Percentiles rank a stretch among this genome's conserved stretches.
phyloP scores from a whole-genome alignment of 2,329 filamentous ascomycete genomes.

The Thelonectria discophora region DNA sequence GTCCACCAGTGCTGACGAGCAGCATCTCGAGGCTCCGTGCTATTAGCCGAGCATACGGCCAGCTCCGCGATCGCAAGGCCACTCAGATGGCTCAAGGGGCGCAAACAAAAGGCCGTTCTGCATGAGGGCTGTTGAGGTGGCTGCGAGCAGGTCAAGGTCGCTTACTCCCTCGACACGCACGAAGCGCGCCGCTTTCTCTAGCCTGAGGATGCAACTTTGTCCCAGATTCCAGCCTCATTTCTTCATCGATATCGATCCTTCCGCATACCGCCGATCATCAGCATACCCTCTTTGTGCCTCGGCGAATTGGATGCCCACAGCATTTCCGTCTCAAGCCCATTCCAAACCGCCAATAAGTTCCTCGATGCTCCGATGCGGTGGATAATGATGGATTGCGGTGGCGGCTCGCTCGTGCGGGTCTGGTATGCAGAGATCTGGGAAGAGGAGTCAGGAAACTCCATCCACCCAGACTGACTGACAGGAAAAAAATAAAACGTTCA shows the following conservation, averaged over 20 bases:
- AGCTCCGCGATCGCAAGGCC: conserved; percentile 16
- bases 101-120: neutral
- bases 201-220: conserved; percentile 5
- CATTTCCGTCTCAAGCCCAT: conserved; percentile 5
- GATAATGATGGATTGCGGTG: conserved; percentile 3
- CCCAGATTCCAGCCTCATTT: conserved; percentile 11
- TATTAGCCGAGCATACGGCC: conserved; percentile 19
- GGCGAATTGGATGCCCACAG: neutral
- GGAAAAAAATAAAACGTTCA: conserved; percentile 10
- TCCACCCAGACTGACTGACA: neutral
- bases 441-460: conserved; percentile 13
- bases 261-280: conserved; percentile 6
- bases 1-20: conserved; percentile 30
- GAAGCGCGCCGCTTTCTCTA: conserved; percentile 1
- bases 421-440: conserved; percentile 25
- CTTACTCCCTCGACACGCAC: neutral
- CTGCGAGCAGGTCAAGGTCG: conserved; percentile 1
- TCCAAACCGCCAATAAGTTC: conserved; percentile 5
- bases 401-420: conserved; percentile 1
- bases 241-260: neutral
- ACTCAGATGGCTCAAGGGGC: neutral
- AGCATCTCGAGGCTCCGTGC: conserved; percentile 16
- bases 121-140: conserved; percentile 2
- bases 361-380: conserved; percentile 1
- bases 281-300: neutral